Evolutionary conservation across 257 asterid genomes (phyloP).

Genomic region (Plectranthus barbatus): DNA sequence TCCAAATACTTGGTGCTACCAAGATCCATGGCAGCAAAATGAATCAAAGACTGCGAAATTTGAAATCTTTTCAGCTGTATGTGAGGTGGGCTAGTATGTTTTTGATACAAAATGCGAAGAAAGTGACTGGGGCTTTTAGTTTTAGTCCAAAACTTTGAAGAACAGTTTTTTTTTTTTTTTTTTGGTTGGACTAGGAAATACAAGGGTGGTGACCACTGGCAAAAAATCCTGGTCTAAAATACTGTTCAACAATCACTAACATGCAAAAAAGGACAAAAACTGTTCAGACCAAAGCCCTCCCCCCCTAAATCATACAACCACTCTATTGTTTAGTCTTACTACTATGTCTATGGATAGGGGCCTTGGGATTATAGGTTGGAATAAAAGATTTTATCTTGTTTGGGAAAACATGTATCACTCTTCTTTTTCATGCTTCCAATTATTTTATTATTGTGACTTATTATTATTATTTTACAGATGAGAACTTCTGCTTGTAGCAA

Average conservation of each 20-base stretch:
- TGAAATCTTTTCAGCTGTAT: neutral
- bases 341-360: constrained; percentile 15
- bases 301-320: constrained; percentile 16
- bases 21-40: constrained; percentile 46
- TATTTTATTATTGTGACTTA: neutral
- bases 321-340: constrained; percentile 19
- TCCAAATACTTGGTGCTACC: constrained; percentile 35
- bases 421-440: neutral
- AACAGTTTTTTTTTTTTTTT: neutral
- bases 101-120: constrained; percentile 14
- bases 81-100: neutral
- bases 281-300: constrained; percentile 23
- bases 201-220: constrained; percentile 21
- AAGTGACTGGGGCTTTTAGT: constrained; percentile 22
- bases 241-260: constrained; percentile 39
- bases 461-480: too few relatives aligned
- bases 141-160: neutral
- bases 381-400: constrained; percentile 7
- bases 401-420: neutral
- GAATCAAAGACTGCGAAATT: neutral
- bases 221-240: constrained; percentile 6
- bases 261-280: constrained; percentile 35
- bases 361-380: constrained; percentile 20
- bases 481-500: neutral
- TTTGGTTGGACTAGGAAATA: constrained; percentile 6